Conservation (phyloP, 495 filamentous ascomycete species). For the Cercophora sp. region DNA sequence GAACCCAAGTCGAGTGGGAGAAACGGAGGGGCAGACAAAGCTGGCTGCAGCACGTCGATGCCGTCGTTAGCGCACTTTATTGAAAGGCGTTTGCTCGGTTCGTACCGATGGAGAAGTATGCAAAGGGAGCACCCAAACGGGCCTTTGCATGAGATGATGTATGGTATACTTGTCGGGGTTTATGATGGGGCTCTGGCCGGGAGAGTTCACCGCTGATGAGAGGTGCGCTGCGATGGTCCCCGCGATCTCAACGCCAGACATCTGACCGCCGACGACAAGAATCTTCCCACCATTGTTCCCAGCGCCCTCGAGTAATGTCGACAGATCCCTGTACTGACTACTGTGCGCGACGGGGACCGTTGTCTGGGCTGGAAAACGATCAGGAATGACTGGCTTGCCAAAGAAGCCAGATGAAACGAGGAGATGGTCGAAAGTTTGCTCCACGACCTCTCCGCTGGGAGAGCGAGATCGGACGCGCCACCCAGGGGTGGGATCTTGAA, state of each 20-base stretch:
- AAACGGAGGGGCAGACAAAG: constrained; percentile 53
- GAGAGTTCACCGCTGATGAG: constrained; percentile 52
- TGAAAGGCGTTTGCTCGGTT: not conserved
- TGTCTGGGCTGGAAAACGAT: constrained; percentile 28
- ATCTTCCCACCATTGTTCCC: constrained; percentile 52
- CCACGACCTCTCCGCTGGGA: constrained; percentile 23
- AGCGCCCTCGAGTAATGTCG: constrained; percentile 29
- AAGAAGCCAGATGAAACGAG: constrained; percentile 78
- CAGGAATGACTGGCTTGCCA: constrained; percentile 54
- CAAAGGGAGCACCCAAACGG: constrained; percentile 70
- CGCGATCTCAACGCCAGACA: constrained; percentile 77
- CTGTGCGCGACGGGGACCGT: constrained; percentile 55
- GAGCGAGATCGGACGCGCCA: constrained; percentile 55
- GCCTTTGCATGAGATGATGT: constrained; percentile 64
- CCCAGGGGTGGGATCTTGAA: constrained; percentile 10
- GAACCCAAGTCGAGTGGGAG: constrained; percentile 72
- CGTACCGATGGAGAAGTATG: constrained; percentile 50
- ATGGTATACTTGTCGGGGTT: constrained; percentile 45
- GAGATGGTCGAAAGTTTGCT: constrained; percentile 62
- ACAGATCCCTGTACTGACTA: constrained; percentile 48
- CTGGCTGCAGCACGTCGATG: constrained; percentile 29
- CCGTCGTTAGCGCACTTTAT: not conserved
- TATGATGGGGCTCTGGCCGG: constrained; percentile 29
- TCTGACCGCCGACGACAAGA: constrained; percentile 75
- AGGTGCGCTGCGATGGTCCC: constrained; percentile 66